Base-by-base conservation (phyloP, 2,329 filamentous ascomycete genomes). In the Fusarium sp. region DNA sequence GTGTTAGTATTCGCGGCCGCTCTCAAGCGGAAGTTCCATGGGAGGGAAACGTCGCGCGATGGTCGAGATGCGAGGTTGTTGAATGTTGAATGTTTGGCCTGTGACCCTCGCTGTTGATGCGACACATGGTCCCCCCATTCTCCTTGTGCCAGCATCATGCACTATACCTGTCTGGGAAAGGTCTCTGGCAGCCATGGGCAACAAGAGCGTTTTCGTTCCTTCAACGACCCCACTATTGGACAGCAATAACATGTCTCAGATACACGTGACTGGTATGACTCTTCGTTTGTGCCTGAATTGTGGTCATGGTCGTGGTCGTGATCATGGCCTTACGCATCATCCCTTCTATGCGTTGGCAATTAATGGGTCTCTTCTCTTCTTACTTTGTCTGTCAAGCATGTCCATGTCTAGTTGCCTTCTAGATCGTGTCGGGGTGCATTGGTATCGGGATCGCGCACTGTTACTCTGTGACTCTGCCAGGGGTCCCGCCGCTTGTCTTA, bases 181-280 rank as follows among this genome's bases (percentile, higher is more conserved):
- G 75, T 35, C 22, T 33, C 23, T 75, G 62, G 74, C 72, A 75
- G 69, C 74, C 74, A 76, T 76, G 72, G 75, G 75, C 75, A 76
- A 76, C 75, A 75, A 50, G 49, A 65, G 46, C 65, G 56, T 51
- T 60, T 54, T 62, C 55, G 60, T 72, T 57, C 58, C 40, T 64
- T 45, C 32, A 44, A 35, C 13, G 52, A 57, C 67, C 60, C 65
- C 70, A 67, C 71, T 65, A 63, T 64, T 75, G 71, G 69, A 63
- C 67, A 68, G 62, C 66, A 63, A 65, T 61, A 23, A 14, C 51
- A 22, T 62, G 65, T 68, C 47, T 67, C 56, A 44, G 27, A 44
- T 41, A 47, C 71, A 73, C 70, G 71, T 73, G 71, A 69, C 54
- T 51, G 46, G 5, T 40, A 47, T 68, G 45, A 43, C 55, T 65